Evolutionary conservation across 176 grass and related monocot species (phyloP).

Genomic region (Triticum timopheevii): DNA sequence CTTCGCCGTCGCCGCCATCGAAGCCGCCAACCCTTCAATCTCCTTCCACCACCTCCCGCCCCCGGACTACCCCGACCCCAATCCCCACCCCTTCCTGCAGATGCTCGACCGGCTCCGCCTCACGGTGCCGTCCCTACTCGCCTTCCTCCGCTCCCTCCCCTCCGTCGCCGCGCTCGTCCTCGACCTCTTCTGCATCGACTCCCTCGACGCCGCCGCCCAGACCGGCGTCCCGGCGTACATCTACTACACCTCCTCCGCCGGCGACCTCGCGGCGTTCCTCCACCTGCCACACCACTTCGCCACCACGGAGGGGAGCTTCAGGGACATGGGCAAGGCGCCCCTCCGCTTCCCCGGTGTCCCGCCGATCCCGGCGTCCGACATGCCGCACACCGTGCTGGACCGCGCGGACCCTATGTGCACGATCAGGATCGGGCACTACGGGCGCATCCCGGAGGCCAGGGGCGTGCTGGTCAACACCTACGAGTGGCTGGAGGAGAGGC

Average conservation of each 20-base stretch:
- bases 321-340: slow-evolving; percentile 18
- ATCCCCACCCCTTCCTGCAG: not conserved
- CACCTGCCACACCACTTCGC: not conserved
- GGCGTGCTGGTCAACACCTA: slow-evolving; percentile 38
- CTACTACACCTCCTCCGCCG: slow-evolving; percentile 28
- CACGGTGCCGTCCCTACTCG: not conserved
- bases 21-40: not conserved
- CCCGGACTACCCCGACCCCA: not conserved
- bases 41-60: slow-evolving; percentile 25
- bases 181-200: slow-evolving; percentile 31
- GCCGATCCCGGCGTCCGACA: slow-evolving; percentile 10
- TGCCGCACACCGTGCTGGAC: not conserved
- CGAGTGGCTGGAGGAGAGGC: slow-evolving; percentile 19
- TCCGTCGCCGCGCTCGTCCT: slow-evolving; percentile 22
- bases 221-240: slow-evolving; percentile 14
- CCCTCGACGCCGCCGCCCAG: not conserved
- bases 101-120: slow-evolving; percentile 10
- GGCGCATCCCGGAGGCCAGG: not conserved
- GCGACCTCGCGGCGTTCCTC: slow-evolving; percentile 7
- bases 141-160: slow-evolving; percentile 1
- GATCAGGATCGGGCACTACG: not conserved
- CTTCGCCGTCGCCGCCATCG: not conserved
- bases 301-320: not conserved
- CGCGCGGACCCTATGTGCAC: not conserved
- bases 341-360: slow-evolving; percentile 29